A percentile compares a stretch with the other conserved stretches of the same genome.
These are phyloP conservation scores for Phytophthora cajani DNA, from an alignment of 352 stramenopile genomes.

Conservation along the genomic window DNA sequence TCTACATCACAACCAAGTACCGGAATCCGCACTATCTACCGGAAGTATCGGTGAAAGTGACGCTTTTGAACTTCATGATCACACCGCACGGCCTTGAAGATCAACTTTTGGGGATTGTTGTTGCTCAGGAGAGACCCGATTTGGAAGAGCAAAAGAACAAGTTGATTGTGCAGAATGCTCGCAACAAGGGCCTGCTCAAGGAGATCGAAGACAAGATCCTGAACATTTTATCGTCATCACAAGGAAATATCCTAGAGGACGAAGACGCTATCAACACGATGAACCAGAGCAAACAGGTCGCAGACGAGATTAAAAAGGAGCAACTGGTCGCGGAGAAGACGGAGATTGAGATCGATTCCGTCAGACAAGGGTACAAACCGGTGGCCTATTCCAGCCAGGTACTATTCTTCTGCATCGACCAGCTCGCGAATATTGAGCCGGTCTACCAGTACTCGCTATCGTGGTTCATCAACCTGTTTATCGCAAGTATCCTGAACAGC, in stretches of 20 bases:
- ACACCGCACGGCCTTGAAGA: constrained; percentile 93
- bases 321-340: constrained; percentile 91
- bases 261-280: constrained; percentile 94
- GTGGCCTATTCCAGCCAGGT: constrained; percentile 92
- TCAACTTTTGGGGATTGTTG: constrained; percentile 93
- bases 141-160: constrained; percentile 94
- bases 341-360: constrained; percentile 90
- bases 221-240: constrained; percentile 89
- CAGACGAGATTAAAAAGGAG: constrained; percentile 94
- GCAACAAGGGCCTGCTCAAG: constrained; percentile 92
- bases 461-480: constrained; percentile 94
- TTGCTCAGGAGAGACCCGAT: constrained; percentile 92
- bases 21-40: constrained; percentile 94
- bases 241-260: constrained; percentile 95
- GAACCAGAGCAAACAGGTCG: constrained; percentile 90
- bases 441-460: constrained; percentile 94
- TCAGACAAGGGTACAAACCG: constrained; percentile 88
- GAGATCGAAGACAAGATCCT: constrained; percentile 96
- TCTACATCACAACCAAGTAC: constrained; percentile 96
- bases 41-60: constrained; percentile 94
- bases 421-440: constrained; percentile 94
- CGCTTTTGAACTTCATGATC: constrained; percentile 96
- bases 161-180: constrained; percentile 91
- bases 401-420: constrained; percentile 95
- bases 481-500: constrained; percentile 88